These are phyloP conservation scores for Brassica juncea DNA, from an alignment of 345 rosid genomes.

Conservation along the genomic window DNA sequence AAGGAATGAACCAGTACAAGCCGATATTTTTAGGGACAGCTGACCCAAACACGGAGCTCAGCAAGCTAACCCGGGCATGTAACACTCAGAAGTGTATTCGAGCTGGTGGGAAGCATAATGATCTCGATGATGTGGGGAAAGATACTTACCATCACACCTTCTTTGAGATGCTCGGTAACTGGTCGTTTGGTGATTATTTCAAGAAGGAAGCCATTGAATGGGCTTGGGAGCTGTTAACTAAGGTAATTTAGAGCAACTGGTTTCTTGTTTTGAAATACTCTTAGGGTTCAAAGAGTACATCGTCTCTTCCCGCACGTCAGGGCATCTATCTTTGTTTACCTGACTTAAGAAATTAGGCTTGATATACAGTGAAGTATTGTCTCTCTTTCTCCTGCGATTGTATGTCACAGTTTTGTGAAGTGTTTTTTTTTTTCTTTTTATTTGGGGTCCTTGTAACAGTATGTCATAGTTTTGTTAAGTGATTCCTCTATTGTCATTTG, in stretches of 20 bases:
- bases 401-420: background rate
- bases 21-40: constrained; percentile 88
- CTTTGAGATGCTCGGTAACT: constrained; percentile 98
- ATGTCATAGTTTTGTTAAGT: background rate
- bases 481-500: constrained; percentile 6
- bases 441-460: background rate
- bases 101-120: constrained; percentile 98
- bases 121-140: constrained; percentile 96
- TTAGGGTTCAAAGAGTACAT: background rate
- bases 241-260: constrained; percentile 40
- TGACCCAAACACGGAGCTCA: constrained; percentile 76
- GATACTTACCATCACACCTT: constrained; percentile 99
- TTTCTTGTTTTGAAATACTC: background rate
- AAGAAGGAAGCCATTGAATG: constrained; percentile 92
- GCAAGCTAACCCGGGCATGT: constrained; percentile 77
- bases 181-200: constrained; percentile 99
- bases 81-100: constrained; percentile 97
- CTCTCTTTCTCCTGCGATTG: background rate
- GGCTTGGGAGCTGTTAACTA: constrained; percentile 95
- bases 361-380: background rate
- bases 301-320: background rate
- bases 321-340: background rate
- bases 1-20: constrained; percentile 94
- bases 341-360: background rate
- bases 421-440: background rate